These are phyloP conservation scores for Lentinula aciculospora DNA, from an alignment of 768 basidiomycete genomes.

Conservation along the genomic window DNA sequence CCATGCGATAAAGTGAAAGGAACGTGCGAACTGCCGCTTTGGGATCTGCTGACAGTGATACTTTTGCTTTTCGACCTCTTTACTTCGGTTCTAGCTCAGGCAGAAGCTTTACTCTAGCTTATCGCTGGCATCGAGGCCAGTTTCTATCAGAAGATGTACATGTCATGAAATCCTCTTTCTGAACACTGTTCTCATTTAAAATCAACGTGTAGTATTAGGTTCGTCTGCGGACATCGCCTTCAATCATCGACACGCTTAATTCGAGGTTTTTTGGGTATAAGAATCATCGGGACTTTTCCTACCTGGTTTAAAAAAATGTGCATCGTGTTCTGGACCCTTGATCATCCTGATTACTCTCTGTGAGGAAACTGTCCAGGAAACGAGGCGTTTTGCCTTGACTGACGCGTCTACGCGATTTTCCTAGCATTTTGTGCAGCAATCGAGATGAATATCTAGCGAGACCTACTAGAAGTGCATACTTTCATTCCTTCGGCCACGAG, in stretches of 20 bases:
- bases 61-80: not conserved
- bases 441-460: constrained; percentile 70
- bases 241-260: not conserved
- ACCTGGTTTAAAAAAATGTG: constrained; percentile 50
- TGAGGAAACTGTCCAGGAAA: constrained; percentile 30
- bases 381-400: constrained; percentile 8
- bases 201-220: not conserved
- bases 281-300: not conserved
- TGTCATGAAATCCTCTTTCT: not conserved
- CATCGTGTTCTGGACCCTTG: constrained; percentile 71
- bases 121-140: not conserved
- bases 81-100: constrained; percentile 5
- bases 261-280: not conserved
- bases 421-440: constrained; percentile 69
- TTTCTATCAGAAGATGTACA: not conserved
- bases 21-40: not conserved
- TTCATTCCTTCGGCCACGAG: constrained; percentile 54
- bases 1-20: not conserved
- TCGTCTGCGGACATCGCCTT: not conserved
- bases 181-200: not conserved
- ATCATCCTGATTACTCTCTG: constrained; percentile 76
- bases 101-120: not conserved
- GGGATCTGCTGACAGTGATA: too few relatives aligned
- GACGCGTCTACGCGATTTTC: constrained; percentile 1
- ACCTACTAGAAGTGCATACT: constrained; percentile 60